Percentiles rank a stretch among this genome's conserved stretches.
Conservation (phyloP, 164 flowering plant genomes). For the Liquidambar formosana region DNA sequence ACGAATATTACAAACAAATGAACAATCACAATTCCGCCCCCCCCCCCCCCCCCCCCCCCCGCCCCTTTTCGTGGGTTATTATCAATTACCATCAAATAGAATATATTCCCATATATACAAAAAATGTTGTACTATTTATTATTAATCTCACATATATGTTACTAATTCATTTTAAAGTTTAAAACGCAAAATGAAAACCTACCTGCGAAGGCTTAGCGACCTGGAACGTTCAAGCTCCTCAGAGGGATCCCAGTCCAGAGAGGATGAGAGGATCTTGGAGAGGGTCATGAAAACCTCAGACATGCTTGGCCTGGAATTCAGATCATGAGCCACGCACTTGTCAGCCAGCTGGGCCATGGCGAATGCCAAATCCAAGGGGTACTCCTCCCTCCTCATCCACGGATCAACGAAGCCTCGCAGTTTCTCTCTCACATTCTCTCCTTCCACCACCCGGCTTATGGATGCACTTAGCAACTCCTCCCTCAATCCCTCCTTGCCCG, state of each 20-base stretch:
- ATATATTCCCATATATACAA: too few species aligned
- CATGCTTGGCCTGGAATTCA: constrained; percentile 51
- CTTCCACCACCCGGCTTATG: constrained; percentile 45
- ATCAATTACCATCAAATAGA: too few species aligned
- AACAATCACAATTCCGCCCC: too few species aligned
- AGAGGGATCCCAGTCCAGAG: constrained; percentile 74
- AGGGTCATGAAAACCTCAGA: constrained; percentile 45
- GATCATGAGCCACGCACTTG: constrained; percentile 53
- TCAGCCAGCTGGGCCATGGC: constrained; percentile 59
- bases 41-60: too few species aligned
- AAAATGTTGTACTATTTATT: too few species aligned
- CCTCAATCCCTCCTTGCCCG: constrained; percentile 18
- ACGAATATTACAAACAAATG: too few species aligned
- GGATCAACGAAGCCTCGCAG: constrained; percentile 52
- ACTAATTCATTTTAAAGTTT: too few species aligned
- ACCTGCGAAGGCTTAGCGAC: constrained; percentile 34
- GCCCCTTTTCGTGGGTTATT: too few species aligned
- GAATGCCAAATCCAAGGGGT: constrained; percentile 66
- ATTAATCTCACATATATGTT: too few species aligned
- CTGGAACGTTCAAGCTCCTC: constrained; percentile 37
- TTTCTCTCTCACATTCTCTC: constrained; percentile 58
- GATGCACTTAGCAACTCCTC: constrained; percentile 31
- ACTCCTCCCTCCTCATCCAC: constrained; percentile 31
- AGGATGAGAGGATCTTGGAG: constrained; percentile 59
- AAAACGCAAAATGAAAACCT: constrained; percentile 9